These are phyloP conservation scores for Ogataea trehalophila DNA, from an alignment of 805 yeast species.

Conservation along the genomic window DNA sequence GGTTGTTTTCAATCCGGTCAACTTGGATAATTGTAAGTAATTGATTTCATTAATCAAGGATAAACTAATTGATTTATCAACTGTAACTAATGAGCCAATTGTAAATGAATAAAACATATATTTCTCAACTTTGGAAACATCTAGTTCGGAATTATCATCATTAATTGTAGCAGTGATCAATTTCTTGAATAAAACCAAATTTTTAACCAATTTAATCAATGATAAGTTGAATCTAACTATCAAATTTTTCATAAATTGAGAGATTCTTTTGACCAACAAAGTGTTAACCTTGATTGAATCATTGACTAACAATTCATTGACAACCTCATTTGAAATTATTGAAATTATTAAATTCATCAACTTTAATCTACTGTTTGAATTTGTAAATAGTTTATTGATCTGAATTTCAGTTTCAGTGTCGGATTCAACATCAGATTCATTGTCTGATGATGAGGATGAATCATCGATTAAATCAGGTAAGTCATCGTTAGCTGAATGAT, in stretches of 20 bases:
- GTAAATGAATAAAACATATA: conserved; percentile 11
- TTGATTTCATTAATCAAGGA: background rate
- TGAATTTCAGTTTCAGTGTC: background rate
- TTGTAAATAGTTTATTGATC: background rate
- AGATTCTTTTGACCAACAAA: background rate
- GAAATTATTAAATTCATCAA: background rate
- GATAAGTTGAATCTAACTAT: conserved; percentile 1
- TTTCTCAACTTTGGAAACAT: conserved; percentile 1
- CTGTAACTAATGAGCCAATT: conserved; percentile 4
- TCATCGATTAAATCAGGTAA: conserved; percentile 11
- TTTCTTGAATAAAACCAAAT: conserved; percentile 9
- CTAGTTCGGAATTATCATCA: background rate
- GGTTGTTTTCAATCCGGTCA: conserved; percentile 13
- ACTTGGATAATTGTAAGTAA: conserved; percentile 3
- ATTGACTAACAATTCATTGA: too few relatives aligned
- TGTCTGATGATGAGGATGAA: background rate
- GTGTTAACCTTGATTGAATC: background rate
- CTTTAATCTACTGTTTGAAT: background rate
- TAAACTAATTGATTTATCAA: background rate
- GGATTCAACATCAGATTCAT: background rate
- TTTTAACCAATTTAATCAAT: conserved; percentile 4
- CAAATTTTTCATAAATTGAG: conserved; percentile 2
- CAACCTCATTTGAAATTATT: background rate
- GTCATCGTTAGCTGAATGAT: background rate
- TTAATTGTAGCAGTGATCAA: background rate